phyloP scores from a whole-genome alignment of 179 eudicot species.

The Amaranthus tricolor region DNA sequence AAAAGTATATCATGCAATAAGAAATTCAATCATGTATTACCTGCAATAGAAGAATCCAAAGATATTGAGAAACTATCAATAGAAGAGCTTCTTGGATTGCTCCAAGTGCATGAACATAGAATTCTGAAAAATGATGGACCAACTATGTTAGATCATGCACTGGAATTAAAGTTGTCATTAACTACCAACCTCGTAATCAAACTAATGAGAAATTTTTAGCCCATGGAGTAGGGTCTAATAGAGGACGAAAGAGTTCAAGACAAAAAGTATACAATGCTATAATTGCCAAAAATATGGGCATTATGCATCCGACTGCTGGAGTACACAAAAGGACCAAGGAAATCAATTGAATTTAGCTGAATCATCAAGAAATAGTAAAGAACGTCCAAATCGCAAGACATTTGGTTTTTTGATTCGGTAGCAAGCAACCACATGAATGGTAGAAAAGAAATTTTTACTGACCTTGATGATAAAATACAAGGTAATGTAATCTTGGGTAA shows the following conservation, averaged over 20 bases:
- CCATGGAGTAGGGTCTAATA: neutral
- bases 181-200: neutral
- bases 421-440: no score
- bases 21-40: neutral
- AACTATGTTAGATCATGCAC: neutral
- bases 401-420: no score
- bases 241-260: neutral
- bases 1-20: neutral
- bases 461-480: no score
- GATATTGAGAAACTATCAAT: neutral
- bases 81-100: neutral
- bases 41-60: neutral
- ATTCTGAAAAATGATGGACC: neutral
- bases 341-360: no score
- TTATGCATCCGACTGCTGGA: neutral
- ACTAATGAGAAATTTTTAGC: neutral
- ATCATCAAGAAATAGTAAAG: no score
- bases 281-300: neutral
- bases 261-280: neutral
- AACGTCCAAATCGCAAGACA: no score
- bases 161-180: neutral
- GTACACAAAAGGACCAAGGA: neutral
- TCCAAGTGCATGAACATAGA: neutral
- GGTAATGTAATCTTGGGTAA: no score
- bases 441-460: no score